A percentile compares a stretch with the other conserved stretches of the same genome.
Conservation (phyloP, 805 yeast genomes). For the Yarrowia sp. region DNA sequence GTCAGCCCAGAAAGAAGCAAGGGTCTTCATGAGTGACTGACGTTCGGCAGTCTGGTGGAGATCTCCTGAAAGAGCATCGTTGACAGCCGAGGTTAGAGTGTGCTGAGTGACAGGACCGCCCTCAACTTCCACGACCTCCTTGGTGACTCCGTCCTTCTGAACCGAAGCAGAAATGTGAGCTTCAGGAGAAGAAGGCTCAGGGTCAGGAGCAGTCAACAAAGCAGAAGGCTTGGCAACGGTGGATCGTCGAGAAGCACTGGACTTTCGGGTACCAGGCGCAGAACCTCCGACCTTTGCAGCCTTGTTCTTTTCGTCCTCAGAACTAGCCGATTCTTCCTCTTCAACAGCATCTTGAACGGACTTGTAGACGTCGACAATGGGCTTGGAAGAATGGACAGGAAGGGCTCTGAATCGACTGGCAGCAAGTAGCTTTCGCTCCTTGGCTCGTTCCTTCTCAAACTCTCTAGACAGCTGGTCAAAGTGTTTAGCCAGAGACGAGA, state of each 20-base stretch:
- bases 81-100: constrained; percentile 15
- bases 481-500: constrained; percentile 60
- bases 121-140: constrained; percentile 27
- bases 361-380: constrained; percentile 89
- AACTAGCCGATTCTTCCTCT: constrained; percentile 49
- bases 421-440: constrained; percentile 69
- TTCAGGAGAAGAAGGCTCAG: constrained; percentile 35
- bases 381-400: constrained; percentile 76
- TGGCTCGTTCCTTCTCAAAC: constrained; percentile 85
- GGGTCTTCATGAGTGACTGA: constrained; percentile 77
- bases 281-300: constrained; percentile 1
- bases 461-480: constrained; percentile 82
- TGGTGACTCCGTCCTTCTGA: constrained; percentile 22
- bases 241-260: background rate
- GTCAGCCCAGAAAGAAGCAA: constrained; percentile 96
- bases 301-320: constrained; percentile 12
- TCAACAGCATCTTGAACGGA: constrained; percentile 88
- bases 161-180: constrained; percentile 26
- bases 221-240: constrained; percentile 8
- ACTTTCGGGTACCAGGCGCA: background rate
- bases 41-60: constrained; percentile 59
- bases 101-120: constrained; percentile 26
- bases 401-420: constrained; percentile 67
- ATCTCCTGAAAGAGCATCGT: constrained; percentile 31
- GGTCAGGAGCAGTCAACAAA: constrained; percentile 17